Evolutionary conservation across 2,329 filamentous ascomycete species (phyloP).

Genomic region (Hansfordia pulvinata): DNA sequence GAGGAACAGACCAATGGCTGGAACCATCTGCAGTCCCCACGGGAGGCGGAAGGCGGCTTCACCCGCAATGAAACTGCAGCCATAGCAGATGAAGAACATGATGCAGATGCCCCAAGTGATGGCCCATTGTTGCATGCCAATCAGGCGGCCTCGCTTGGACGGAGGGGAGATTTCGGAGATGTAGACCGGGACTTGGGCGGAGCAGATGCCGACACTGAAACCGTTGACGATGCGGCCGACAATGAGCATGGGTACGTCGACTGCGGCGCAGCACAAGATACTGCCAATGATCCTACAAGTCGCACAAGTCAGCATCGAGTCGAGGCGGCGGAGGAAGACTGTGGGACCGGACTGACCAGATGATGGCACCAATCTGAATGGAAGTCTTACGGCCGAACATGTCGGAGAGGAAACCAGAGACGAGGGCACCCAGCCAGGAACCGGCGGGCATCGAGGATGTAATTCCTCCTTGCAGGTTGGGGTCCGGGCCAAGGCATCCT

Average conservation of each 20-base stretch:
- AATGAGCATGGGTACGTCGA: slow-evolving; percentile 43
- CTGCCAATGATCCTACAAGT: slow-evolving; percentile 31
- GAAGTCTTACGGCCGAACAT: slow-evolving; percentile 30
- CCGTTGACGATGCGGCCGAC: slow-evolving; percentile 60
- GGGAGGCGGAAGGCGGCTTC: slow-evolving; percentile 33
- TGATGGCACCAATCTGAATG: slow-evolving; percentile 33
- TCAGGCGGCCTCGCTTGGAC: slow-evolving; percentile 27
- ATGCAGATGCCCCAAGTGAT: slow-evolving; percentile 33
- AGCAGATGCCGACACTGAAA: slow-evolving; percentile 57
- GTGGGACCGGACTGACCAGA: slow-evolving; percentile 30
- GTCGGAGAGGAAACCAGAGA: slow-evolving; percentile 46
- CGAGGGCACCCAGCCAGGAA: slow-evolving; percentile 50
- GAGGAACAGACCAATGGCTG: slow-evolving; percentile 24
- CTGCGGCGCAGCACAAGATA: slow-evolving; percentile 26
- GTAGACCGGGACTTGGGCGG: slow-evolving; percentile 59
- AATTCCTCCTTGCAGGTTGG: slow-evolving; percentile 45
- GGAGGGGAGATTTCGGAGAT: slow-evolving; percentile 48
- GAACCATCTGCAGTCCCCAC: slow-evolving; percentile 33
- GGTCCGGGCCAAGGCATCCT: slow-evolving; percentile 34
- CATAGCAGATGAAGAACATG: slow-evolving; percentile 34
- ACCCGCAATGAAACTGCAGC: slow-evolving; percentile 25
- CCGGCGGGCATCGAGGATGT: slow-evolving; percentile 59
- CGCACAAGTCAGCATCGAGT: not conserved
- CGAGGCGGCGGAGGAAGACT: not conserved
- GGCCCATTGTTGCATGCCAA: slow-evolving; percentile 29